phyloP scores from a whole-genome alignment of 495 filamentous ascomycete genomes.

The Xeromyces bisporus region DNA sequence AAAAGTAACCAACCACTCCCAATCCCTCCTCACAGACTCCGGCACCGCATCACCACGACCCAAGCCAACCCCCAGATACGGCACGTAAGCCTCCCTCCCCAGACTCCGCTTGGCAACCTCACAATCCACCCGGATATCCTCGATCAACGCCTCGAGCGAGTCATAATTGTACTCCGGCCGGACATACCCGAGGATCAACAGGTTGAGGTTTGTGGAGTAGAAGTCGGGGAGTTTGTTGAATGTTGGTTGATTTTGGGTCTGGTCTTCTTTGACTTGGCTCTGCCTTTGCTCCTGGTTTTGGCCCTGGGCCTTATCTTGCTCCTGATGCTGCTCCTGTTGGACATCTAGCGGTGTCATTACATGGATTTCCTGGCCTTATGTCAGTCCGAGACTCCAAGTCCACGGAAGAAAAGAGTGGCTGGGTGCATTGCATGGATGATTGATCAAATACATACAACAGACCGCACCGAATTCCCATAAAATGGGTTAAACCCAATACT shows the following conservation, averaged over 20 bases:
- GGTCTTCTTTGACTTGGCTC: no score
- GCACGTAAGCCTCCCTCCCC: slow-evolving; percentile 45
- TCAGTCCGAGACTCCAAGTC: not conserved
- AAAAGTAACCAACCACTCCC: slow-evolving; percentile 25
- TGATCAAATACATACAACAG: slow-evolving; percentile 42
- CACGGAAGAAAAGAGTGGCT: not conserved
- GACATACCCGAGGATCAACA: slow-evolving; percentile 73
- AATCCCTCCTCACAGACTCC: slow-evolving; percentile 12
- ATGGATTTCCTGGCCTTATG: slow-evolving; percentile 54
- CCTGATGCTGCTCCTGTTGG: slow-evolving; percentile 10
- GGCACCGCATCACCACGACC: slow-evolving; percentile 5
- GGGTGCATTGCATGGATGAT: no score
- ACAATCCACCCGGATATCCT: slow-evolving; percentile 79
- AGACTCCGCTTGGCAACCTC: slow-evolving; percentile 65
- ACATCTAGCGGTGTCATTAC: slow-evolving; percentile 51
- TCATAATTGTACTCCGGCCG: slow-evolving; percentile 81
- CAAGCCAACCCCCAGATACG: slow-evolving; percentile 30
- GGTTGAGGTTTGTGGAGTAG: slow-evolving; percentile 62
- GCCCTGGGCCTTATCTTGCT: no score
- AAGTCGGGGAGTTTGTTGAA: slow-evolving; percentile 50
- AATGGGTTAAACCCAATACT: slow-evolving; percentile 92
- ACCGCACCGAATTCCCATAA: slow-evolving; percentile 71
- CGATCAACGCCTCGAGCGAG: slow-evolving; percentile 60
- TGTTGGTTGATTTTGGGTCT: slow-evolving; percentile 6
- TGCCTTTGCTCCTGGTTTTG: no score